Percentiles rank a stretch among this genome's conserved stretches.
Evolutionary conservation across 805 yeast genomes (phyloP).

Genomic region (Wickerhamomyces ciferrii): DNA sequence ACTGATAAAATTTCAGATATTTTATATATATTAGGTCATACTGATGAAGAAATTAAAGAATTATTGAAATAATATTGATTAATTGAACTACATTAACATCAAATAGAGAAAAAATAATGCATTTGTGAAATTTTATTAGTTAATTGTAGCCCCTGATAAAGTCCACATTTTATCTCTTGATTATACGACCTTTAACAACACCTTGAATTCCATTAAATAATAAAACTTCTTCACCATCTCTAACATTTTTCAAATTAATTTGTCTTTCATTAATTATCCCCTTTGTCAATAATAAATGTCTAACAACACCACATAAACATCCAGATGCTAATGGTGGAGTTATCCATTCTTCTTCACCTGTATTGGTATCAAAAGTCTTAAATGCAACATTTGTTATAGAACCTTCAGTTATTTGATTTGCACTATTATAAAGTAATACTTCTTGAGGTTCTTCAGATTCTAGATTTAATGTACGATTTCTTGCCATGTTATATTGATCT

Average conservation of each 20-base stretch:
- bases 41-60: slow-evolving; percentile 43
- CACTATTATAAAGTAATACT: slow-evolving; percentile 62
- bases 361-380: slow-evolving; percentile 13
- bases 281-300: slow-evolving; percentile 57
- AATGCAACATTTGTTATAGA: slow-evolving; percentile 79
- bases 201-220: slow-evolving; percentile 85
- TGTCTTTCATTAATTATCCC: slow-evolving; percentile 49
- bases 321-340: slow-evolving; percentile 82
- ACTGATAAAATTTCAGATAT: slow-evolving; percentile 68
- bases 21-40: slow-evolving; percentile 75
- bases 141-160: no score
- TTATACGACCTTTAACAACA: slow-evolving; percentile 53
- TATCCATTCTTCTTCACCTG: slow-evolving; percentile 48
- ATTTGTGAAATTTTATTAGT: no score
- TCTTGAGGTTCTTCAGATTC: slow-evolving; percentile 43
- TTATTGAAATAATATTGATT: slow-evolving; percentile 4
- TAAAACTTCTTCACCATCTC: slow-evolving; percentile 63
- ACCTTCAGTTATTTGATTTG: slow-evolving; percentile 69
- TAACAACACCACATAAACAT: slow-evolving; percentile 78
- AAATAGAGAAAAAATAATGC: no score
- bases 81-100: slow-evolving; percentile 9
- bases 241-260: slow-evolving; percentile 39
- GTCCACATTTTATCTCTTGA: no score
- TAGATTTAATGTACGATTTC: slow-evolving; percentile 38
- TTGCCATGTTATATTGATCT: slow-evolving; percentile 53